These are phyloP conservation scores for Euphorbia lathyris DNA, from an alignment of 345 rosid species.

Conservation along the genomic window DNA sequence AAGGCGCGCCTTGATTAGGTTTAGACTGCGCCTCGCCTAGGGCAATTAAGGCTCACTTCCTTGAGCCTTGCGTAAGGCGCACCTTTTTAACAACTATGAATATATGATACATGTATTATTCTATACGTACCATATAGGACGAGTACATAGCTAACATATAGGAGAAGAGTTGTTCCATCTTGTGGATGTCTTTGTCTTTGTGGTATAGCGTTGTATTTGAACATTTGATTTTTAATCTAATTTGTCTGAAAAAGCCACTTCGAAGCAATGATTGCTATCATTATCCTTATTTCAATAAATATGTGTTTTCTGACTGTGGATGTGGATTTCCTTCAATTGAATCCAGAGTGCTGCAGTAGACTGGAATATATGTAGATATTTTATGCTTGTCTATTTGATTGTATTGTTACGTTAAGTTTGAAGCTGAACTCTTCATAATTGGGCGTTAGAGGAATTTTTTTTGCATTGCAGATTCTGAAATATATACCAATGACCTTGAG, in stretches of 20 bases:
- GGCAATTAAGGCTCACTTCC: no score
- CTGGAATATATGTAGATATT: neutral
- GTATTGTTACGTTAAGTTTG: neutral
- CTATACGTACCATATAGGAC: no score
- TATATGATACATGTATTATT: no score
- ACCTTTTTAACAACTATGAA: no score
- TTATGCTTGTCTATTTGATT: neutral
- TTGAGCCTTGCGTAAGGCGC: no score
- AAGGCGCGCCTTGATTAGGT: no score
- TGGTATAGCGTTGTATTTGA: neutral
- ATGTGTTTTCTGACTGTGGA: neutral
- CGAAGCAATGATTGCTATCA: neutral
- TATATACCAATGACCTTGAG: conserved; percentile 42
- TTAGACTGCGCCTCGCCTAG: no score
- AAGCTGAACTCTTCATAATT: conserved; percentile 1
- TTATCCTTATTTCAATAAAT: neutral
- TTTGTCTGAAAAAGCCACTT: neutral
- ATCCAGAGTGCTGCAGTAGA: neutral
- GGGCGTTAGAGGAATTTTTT: conserved; percentile 16
- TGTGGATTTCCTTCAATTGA: neutral
- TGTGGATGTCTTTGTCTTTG: neutral
- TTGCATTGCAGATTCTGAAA: conserved; percentile 43
- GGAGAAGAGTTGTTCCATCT: neutral
- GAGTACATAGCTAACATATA: no score
- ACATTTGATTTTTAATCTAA: neutral